Conservation (phyloP, 169 alveolate genomes). For the Plasmodium knowlesi region DNA sequence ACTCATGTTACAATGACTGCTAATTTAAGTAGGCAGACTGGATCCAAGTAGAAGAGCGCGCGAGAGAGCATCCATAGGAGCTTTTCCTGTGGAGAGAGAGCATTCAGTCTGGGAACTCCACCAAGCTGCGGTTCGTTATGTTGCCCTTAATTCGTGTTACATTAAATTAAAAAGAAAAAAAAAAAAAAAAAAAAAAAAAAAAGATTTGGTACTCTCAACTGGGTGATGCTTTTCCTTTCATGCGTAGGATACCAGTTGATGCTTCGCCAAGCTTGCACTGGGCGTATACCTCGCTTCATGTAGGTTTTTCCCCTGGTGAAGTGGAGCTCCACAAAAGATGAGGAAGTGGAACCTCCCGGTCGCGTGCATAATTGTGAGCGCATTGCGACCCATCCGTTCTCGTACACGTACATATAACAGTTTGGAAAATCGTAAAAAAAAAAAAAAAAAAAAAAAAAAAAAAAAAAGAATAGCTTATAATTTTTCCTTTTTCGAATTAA, state of each 20-base stretch:
- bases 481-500: not conserved
- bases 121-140: not conserved
- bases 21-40: not conserved
- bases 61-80: not conserved
- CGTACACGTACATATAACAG: not conserved
- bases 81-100: not conserved
- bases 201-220: not conserved
- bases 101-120: not conserved
- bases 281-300: not conserved
- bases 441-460: constrained; percentile 1
- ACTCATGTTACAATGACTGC: not conserved
- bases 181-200: too few species aligned
- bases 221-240: not conserved
- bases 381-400: not conserved
- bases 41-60: not conserved
- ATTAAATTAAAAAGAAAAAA: too few species aligned
- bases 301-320: not conserved
- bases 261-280: not conserved
- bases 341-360: too few species aligned
- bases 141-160: not conserved
- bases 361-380: not conserved
- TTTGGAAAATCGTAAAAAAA: not conserved
- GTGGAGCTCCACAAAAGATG: not conserved
- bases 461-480: not conserved
- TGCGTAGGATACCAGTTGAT: not conserved